Evolutionary conservation across 2,329 filamentous ascomycete genomes (phyloP).

Genomic region (Diaporthe helianthi): DNA sequence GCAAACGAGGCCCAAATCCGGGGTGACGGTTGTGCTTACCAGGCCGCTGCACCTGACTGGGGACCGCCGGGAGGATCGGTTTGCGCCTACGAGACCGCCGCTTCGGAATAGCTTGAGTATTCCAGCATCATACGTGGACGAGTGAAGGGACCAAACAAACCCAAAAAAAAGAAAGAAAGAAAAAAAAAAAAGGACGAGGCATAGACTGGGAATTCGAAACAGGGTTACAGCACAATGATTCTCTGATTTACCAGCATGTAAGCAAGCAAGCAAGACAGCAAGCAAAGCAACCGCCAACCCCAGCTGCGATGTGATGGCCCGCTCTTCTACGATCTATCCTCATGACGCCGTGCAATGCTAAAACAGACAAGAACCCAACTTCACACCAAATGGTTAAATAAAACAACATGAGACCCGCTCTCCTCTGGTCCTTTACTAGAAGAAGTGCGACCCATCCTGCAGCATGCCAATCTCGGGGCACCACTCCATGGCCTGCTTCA

Average conservation of each 20-base stretch:
- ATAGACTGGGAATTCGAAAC: not conserved
- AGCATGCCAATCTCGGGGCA: conserved; percentile 42
- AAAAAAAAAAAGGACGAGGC: no score
- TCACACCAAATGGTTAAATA: not conserved
- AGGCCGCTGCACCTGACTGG: conserved; percentile 19
- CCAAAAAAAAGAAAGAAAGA: no score
- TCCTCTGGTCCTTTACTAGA: not conserved
- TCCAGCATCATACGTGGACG: conserved; percentile 22
- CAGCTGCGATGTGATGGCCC: not conserved
- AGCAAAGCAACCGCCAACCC: not conserved
- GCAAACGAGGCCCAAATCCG: conserved; percentile 6
- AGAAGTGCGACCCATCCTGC: conserved; percentile 31
- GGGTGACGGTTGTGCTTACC: conserved; percentile 18
- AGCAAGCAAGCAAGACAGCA: not conserved
- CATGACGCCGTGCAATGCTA: conserved; percentile 33
- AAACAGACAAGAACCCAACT: not conserved
- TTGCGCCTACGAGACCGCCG: not conserved
- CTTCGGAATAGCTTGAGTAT: conserved; percentile 16
- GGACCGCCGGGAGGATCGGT: not conserved
- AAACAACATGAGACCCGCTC: no score
- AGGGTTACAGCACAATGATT: not conserved
- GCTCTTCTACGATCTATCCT: conserved; percentile 2
- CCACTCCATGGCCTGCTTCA: conserved; percentile 40
- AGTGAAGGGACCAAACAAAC: not conserved
- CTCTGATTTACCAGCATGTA: not conserved